Evolutionary conservation across 192 early-diverging fungal genomes (phyloP).

Genomic region (Linderina pennispora): DNA sequence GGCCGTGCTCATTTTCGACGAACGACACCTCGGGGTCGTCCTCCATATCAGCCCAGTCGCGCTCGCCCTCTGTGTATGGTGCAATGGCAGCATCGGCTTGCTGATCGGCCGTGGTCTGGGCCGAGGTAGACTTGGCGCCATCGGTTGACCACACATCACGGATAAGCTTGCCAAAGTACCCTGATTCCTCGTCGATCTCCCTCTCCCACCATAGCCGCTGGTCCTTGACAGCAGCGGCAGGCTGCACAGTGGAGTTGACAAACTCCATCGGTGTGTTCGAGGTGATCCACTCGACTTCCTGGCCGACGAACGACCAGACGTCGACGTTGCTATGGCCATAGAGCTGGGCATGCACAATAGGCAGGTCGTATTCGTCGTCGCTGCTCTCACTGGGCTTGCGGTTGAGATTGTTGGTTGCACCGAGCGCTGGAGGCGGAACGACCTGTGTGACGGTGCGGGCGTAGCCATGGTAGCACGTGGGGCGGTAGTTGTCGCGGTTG

Average conservation of each 20-base stretch:
- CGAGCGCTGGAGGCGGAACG: conserved; percentile 7
- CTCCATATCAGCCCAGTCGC: conserved; percentile 27
- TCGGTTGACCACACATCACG: conserved; percentile 22
- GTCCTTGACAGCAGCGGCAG: neutral
- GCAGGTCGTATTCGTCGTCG: neutral
- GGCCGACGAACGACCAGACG: conserved; percentile 55
- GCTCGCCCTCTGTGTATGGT: neutral
- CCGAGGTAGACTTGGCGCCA: no score
- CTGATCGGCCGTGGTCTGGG: neutral
- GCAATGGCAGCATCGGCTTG: neutral
- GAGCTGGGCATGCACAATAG: conserved; percentile 50
- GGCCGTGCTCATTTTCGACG: neutral
- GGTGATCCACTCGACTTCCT: conserved; percentile 12
- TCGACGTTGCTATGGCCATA: conserved; percentile 76
- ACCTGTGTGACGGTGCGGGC: conserved; percentile 40
- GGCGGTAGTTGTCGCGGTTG: conserved; percentile 44
- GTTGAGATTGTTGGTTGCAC: no score
- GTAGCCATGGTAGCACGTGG: conserved; percentile 47
- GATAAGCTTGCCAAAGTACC: conserved; percentile 31
- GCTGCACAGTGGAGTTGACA: neutral
- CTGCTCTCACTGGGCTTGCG: no score
- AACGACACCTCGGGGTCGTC: conserved; percentile 13
- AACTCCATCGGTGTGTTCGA: conserved; percentile 2
- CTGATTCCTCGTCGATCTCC: conserved; percentile 29
- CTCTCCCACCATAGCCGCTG: conserved; percentile 28